Conservation (phyloP, 2,329 filamentous ascomycete genomes). For the Botrytis paeoniae region DNA sequence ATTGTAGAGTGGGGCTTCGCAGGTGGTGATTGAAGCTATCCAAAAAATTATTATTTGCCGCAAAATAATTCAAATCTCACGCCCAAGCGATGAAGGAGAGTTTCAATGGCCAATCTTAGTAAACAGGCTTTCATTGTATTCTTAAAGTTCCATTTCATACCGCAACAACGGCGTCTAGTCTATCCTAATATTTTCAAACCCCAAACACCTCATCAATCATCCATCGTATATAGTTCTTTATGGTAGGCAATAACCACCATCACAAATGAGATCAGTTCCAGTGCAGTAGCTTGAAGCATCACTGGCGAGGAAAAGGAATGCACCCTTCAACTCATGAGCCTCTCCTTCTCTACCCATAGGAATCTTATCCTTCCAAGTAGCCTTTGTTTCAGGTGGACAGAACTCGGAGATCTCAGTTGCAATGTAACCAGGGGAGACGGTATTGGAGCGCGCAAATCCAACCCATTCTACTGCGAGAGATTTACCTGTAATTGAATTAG, state of each 20-base stretch:
- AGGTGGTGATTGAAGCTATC: background rate
- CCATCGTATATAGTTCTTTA: background rate
- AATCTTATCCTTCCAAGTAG: slow-evolving; percentile 73
- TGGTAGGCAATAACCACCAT: slow-evolving; percentile 40
- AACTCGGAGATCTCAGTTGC: slow-evolving; percentile 69
- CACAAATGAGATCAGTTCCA: slow-evolving; percentile 68
- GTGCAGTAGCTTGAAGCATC: slow-evolving; percentile 84
- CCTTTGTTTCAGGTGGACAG: slow-evolving; percentile 62
- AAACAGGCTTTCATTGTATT: background rate
- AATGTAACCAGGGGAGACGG: slow-evolving; percentile 73
- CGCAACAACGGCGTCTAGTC: background rate
- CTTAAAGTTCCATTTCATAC: background rate
- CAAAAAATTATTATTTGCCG: background rate
- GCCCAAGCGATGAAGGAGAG: background rate
- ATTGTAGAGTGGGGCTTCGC: background rate
- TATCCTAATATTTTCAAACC: slow-evolving; percentile 3
- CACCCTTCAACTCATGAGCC: slow-evolving; percentile 74
- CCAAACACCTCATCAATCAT: slow-evolving; percentile 12
- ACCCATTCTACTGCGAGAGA: slow-evolving; percentile 75
- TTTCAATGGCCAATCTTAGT: background rate
- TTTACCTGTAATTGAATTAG: slow-evolving; percentile 48
- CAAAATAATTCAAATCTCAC: background rate
- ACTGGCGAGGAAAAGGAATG: slow-evolving; percentile 76
- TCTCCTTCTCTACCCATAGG: slow-evolving; percentile 76
- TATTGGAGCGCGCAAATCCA: slow-evolving; percentile 69